Percentiles rank a stretch among this genome's conserved stretches.
Evolutionary conservation across 2,329 filamentous ascomycete genomes (phyloP).

Genomic region (Microsporum canis): DNA sequence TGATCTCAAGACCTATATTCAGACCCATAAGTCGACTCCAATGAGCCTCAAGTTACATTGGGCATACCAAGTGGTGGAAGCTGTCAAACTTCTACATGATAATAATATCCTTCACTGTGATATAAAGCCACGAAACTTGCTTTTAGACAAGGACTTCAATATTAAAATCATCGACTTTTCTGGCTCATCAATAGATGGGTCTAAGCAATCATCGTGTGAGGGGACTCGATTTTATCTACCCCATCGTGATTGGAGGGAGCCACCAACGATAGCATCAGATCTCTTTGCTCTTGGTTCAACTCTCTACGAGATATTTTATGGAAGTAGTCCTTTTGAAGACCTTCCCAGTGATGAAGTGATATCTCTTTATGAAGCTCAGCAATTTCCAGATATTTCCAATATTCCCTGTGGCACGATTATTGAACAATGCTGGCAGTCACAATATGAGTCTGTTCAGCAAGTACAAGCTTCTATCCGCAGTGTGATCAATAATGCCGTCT

Average conservation of each 20-base stretch:
- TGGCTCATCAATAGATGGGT: conserved; percentile 24
- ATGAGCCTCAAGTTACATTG: conserved; percentile 18
- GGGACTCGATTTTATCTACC: conserved; percentile 16
- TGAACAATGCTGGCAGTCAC: conserved; percentile 15
- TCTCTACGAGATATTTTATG: conserved; percentile 16
- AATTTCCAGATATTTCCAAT: conserved; percentile 15
- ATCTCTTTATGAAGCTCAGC: conserved; percentile 10
- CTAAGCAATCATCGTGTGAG: conserved; percentile 14
- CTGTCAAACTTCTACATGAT: conserved; percentile 27
- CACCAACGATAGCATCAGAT: conserved; percentile 15
- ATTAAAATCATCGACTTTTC: conserved; percentile 31
- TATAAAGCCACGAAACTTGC: conserved; percentile 31
- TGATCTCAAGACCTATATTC: conserved; percentile 4
- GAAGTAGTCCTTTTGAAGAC: conserved; percentile 15
- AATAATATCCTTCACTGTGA: conserved; percentile 33
- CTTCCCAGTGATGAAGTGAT: conserved; percentile 16
- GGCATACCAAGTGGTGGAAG: conserved; percentile 26
- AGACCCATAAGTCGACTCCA: conserved; percentile 4
- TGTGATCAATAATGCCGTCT: neutral
- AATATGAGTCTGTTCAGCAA: conserved; percentile 12
- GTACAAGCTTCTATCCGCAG: neutral
- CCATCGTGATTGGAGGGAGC: conserved; percentile 17
- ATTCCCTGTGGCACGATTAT: conserved; percentile 16
- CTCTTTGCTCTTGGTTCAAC: conserved; percentile 17
- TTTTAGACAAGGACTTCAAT: conserved; percentile 26